Conservation (phyloP, 495 filamentous ascomycete genomes). For the Entonaema liquescens region DNA sequence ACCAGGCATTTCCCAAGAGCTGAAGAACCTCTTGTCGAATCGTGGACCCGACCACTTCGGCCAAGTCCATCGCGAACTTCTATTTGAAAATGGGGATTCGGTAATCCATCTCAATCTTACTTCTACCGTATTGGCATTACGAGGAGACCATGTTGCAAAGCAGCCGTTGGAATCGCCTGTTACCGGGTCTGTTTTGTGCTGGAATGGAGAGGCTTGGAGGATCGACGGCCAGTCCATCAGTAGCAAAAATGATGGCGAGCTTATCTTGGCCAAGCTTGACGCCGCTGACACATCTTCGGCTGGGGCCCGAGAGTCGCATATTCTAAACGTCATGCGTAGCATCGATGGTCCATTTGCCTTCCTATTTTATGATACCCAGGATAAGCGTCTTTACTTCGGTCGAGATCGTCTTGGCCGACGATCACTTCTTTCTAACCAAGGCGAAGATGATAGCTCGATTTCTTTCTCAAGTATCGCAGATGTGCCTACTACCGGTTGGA, state of each 20-base stretch:
- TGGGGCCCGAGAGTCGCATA: conserved; percentile 43
- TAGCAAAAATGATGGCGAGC: conserved; percentile 78
- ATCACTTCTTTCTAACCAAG: conserved; percentile 70
- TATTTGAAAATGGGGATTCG: conserved; percentile 32
- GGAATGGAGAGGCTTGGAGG: conserved; percentile 99
- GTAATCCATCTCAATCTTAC: conserved; percentile 66
- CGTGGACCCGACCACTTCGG: conserved; percentile 64
- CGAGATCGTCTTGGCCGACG: conserved; percentile 87
- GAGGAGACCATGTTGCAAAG: conserved; percentile 72
- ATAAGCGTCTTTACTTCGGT: conserved; percentile 74
- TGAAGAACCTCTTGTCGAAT: conserved; percentile 48
- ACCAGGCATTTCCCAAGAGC: conserved; percentile 41
- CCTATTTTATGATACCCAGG: conserved; percentile 77
- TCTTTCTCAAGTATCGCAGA: conserved; percentile 81
- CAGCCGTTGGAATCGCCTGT: conserved; percentile 75
- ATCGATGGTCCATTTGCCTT: conserved; percentile 92
- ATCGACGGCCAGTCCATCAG: conserved; percentile 62
- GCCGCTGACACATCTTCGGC: conserved; percentile 50
- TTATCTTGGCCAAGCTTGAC: conserved; percentile 71
- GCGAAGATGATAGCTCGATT: conserved; percentile 57
- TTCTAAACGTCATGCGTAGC: conserved; percentile 64
- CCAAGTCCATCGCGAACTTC: conserved; percentile 44
- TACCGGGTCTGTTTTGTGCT: conserved; percentile 82
- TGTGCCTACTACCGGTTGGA: conserved; percentile 64
- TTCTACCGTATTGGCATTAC: conserved; percentile 86